Conservation (phyloP, 2,329 filamentous ascomycete genomes). For the Pseudogymnoascus sp. region DNA sequence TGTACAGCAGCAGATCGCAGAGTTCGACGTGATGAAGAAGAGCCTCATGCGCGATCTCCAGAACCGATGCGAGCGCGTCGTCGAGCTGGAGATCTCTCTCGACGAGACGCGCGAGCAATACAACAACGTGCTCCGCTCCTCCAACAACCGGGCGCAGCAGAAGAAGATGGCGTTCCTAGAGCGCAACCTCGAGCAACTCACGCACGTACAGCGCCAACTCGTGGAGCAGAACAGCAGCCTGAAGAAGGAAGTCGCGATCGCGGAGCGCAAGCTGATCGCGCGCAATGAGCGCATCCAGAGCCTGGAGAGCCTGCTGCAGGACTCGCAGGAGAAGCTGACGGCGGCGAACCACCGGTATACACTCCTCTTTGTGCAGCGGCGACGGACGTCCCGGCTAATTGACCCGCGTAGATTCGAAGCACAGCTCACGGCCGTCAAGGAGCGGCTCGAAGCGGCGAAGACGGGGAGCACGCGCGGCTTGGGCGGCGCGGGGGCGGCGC, state of each 20-base stretch:
- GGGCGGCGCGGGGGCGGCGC: conserved; percentile 45
- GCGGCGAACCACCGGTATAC: conserved; percentile 93
- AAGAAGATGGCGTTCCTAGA: conserved; percentile 99
- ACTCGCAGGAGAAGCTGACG: conserved; percentile 97
- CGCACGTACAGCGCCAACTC: conserved; percentile 91
- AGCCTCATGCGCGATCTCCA: conserved; percentile 97
- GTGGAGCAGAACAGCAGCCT: conserved; percentile 95
- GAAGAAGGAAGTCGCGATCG: conserved; percentile 99
- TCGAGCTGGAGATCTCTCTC: conserved; percentile 94
- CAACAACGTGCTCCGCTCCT: conserved; percentile 93
- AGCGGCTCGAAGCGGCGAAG: conserved; percentile 92
- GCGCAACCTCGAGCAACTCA: conserved; percentile 94
- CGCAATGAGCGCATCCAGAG: conserved; percentile 95
- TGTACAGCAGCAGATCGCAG: conserved; percentile 92
- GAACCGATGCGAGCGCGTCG: conserved; percentile 94
- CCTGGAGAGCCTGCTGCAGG: conserved; percentile 82
- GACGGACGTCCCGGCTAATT: conserved; percentile 15
- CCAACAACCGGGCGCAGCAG: conserved; percentile 96
- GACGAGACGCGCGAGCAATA: conserved; percentile 98
- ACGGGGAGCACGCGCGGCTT: conserved; percentile 81
- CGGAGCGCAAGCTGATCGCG: conserved; percentile 92
- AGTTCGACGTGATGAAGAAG: conserved; percentile 99
- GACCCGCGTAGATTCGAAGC: conserved; percentile 70
- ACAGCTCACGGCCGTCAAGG: conserved; percentile 94
- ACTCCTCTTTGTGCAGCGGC: conserved; percentile 11